A percentile compares a stretch with the other conserved stretches of the same genome.
phyloP scores from a whole-genome alignment of 768 basidiomycete species.

The Auricularia sp. region DNA sequence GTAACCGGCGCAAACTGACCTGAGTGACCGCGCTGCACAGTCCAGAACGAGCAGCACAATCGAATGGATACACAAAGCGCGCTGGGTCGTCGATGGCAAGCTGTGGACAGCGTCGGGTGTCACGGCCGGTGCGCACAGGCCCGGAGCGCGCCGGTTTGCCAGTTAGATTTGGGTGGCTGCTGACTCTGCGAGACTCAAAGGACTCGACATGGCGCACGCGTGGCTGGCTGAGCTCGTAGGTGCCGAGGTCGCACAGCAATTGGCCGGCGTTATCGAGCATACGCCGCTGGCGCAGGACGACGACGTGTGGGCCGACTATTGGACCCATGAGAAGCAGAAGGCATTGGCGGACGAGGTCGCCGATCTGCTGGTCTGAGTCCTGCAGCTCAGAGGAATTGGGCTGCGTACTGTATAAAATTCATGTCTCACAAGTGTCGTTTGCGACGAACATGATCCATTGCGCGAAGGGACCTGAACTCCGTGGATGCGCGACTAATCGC shows the following conservation, averaged over 20 bases:
- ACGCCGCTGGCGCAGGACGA: conserved; percentile 10
- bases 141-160: conserved; percentile 19
- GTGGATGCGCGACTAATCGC: too few species aligned
- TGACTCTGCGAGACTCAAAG: conserved; percentile 1
- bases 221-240: conserved; percentile 23
- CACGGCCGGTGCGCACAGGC: conserved; percentile 27
- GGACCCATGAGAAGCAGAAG: too few species aligned
- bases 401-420: too few species aligned
- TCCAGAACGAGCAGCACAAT: conserved; percentile 19
- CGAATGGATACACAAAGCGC: conserved; percentile 32
- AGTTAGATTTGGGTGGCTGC: too few species aligned
- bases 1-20: background rate
- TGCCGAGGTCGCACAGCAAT: conserved; percentile 4
- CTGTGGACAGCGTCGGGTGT: conserved; percentile 42
- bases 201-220: conserved; percentile 26
- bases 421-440: too few species aligned
- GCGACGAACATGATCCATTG: too few species aligned
- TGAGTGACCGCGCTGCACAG: background rate
- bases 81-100: conserved; percentile 40
- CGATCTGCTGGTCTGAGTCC: too few species aligned
- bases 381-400: too few species aligned
- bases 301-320: conserved; percentile 16
- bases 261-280: conserved; percentile 13
- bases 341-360: too few species aligned
- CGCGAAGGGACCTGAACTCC: too few species aligned